These are phyloP conservation scores for Teunomyces kruisii DNA, from an alignment of 805 yeast genomes.

Conservation along the genomic window DNA sequence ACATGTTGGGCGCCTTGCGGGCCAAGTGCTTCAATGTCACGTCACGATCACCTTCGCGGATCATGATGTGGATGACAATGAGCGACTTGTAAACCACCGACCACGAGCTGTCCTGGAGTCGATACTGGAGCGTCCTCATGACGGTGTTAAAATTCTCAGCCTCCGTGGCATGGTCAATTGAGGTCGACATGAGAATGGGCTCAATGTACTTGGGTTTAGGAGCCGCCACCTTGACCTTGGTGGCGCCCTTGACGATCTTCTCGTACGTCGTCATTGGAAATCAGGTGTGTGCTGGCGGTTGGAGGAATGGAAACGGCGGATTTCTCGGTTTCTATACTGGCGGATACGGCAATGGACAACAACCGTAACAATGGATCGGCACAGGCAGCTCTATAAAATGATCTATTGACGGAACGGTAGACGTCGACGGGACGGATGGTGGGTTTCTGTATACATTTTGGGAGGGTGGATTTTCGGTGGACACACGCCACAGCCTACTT, in stretches of 20 bases:
- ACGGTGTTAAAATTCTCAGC: conserved; percentile 63
- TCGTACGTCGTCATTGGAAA: conserved; percentile 62
- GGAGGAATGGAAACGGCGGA: conserved; percentile 1
- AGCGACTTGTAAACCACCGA: conserved; percentile 85
- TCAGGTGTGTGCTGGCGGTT: background rate
- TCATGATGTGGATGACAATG: conserved; percentile 84
- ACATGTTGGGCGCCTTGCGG: conserved; percentile 47
- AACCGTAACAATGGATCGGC: background rate
- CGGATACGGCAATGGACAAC: background rate
- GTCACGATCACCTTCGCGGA: conserved; percentile 85
- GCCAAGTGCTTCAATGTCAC: conserved; percentile 64
- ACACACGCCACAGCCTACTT: background rate
- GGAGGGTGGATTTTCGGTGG: background rate
- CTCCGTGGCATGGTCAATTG: conserved; percentile 41
- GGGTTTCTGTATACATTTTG: background rate
- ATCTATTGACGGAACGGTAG: background rate
- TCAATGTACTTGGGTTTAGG: conserved; percentile 96
- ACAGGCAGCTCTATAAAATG: background rate
- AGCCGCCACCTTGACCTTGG: conserved; percentile 75
- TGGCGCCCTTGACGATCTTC: conserved; percentile 66
- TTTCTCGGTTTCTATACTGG: background rate
- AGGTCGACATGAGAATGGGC: conserved; percentile 78
- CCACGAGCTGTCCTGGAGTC: conserved; percentile 85
- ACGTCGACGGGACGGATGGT: too few species aligned
- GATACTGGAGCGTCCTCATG: conserved; percentile 57